Conservation (phyloP, 202 grass and related monocot genomes). For the Zizania palustris region DNA sequence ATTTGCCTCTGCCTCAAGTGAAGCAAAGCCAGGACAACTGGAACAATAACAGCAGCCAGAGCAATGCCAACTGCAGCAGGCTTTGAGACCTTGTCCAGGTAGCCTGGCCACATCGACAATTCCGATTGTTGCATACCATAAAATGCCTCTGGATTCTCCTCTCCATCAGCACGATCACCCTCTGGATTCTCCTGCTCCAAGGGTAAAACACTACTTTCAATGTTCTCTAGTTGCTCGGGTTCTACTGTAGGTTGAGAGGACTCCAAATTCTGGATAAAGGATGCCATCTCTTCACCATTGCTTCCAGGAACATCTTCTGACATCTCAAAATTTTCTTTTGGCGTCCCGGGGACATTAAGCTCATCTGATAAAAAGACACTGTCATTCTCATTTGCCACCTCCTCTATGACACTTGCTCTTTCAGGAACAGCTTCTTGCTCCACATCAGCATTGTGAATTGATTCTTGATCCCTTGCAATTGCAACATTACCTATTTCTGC, state of each 20-base stretch:
- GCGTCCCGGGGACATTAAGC: slow-evolving; percentile 16
- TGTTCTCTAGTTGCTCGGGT: slow-evolving; percentile 39
- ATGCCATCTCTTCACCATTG: slow-evolving; percentile 33
- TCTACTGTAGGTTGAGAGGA: slow-evolving; percentile 16
- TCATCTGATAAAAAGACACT: slow-evolving; percentile 5
- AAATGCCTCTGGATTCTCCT: slow-evolving; percentile 21
- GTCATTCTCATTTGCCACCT: slow-evolving; percentile 3
- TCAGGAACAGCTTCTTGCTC: slow-evolving; percentile 28
- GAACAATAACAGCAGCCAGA: slow-evolving; percentile 41
- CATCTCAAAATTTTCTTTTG: slow-evolving; percentile 34
- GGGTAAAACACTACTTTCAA: slow-evolving; percentile 16
- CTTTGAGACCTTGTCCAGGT: slow-evolving; percentile 39
- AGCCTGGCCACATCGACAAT: slow-evolving; percentile 36
- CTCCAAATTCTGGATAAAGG: neutral
- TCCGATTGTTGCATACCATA: neutral
- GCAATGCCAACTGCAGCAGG: slow-evolving; percentile 37
- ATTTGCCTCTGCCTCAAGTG: slow-evolving; percentile 51
- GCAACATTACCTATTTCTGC: neutral
- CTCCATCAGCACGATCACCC: slow-evolving; percentile 12
- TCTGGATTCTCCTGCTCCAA: slow-evolving; percentile 31
- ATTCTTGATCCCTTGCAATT: too few species aligned
- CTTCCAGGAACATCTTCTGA: slow-evolving; percentile 33
- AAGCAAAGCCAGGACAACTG: slow-evolving; percentile 32
- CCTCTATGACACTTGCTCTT: neutral
- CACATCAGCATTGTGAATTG: neutral